Conservation (phyloP, 768 basidiomycete genomes). For the Leccinum broughii region DNA sequence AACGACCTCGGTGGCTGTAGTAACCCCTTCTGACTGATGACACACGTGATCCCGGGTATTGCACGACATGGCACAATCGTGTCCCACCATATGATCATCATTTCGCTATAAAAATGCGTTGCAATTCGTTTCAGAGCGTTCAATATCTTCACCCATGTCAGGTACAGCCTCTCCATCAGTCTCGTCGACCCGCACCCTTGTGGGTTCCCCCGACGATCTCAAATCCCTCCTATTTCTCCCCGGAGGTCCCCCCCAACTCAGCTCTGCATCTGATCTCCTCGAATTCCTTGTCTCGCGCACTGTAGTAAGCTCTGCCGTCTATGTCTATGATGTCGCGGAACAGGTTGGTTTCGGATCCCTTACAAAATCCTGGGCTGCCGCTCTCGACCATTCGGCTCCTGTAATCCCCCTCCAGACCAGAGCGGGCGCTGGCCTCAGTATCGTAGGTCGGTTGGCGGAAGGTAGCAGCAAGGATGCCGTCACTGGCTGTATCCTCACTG, state of each 20-base stretch:
- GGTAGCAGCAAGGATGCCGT: constrained; percentile 70
- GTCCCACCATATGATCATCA: constrained; percentile 17
- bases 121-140: background rate
- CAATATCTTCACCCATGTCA: background rate
- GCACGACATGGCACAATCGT: constrained; percentile 34
- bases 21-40: background rate
- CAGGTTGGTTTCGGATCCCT: constrained; percentile 79
- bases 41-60: constrained; percentile 35
- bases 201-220: constrained; percentile 33
- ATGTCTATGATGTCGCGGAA: constrained; percentile 81
- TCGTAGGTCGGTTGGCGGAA: constrained; percentile 79
- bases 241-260: constrained; percentile 7
- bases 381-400: constrained; percentile 44
- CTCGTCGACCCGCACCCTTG: constrained; percentile 36
- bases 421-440: constrained; percentile 77
- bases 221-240: constrained; percentile 18
- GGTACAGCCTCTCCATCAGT: background rate
- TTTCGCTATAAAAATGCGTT: constrained; percentile 4
- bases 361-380: constrained; percentile 63
- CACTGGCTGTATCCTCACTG: constrained; percentile 63
- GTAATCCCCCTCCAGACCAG: constrained; percentile 78
- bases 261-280: constrained; percentile 59
- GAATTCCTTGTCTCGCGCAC: constrained; percentile 66
- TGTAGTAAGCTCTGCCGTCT: constrained; percentile 62
- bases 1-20: background rate